Evolutionary conservation across 805 yeast species (phyloP).

Genomic region (Candida broadrunensis): DNA sequence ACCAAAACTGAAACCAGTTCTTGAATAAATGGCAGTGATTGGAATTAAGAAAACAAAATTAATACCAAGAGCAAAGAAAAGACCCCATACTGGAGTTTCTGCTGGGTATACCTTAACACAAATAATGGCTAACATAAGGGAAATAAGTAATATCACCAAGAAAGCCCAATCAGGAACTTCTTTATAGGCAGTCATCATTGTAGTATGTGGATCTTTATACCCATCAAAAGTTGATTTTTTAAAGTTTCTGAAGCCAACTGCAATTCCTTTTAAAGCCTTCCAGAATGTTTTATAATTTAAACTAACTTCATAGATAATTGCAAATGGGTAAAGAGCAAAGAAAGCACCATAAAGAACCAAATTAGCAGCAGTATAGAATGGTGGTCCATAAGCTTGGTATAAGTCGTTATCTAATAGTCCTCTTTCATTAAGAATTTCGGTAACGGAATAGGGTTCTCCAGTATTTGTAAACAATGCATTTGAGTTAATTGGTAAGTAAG

Average conservation of each 20-base stretch:
- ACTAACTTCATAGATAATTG: constrained; percentile 10
- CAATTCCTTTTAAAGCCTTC: constrained; percentile 10
- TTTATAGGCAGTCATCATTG: constrained; percentile 28
- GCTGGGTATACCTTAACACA: constrained; percentile 32
- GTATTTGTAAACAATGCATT: constrained; percentile 44
- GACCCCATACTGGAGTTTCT: constrained; percentile 59
- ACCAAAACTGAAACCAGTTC: constrained; percentile 47
- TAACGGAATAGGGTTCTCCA: constrained; percentile 44
- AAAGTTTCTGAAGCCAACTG: constrained; percentile 7
- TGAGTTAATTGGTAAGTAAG: constrained; percentile 33
- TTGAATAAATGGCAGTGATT: constrained; percentile 44
- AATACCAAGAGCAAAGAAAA: constrained; percentile 50
- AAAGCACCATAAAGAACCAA: constrained; percentile 22
- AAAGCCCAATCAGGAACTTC: constrained; percentile 38
- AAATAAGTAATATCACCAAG: constrained; percentile 18
- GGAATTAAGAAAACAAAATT: constrained; percentile 52
- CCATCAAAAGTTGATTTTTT: constrained; percentile 10
- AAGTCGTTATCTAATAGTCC: constrained; percentile 20
- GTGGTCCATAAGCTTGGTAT: constrained; percentile 22
- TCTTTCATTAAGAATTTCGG: constrained; percentile 34
- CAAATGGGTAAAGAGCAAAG: constrained; percentile 26
- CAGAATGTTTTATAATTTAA: constrained; percentile 9
- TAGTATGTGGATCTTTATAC: constrained; percentile 24
- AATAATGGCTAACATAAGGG: constrained; percentile 28
- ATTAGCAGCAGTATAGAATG: constrained; percentile 24